These are phyloP conservation scores for Boletus sp. DNA, from an alignment of 768 basidiomycete species.

Conservation along the genomic window DNA sequence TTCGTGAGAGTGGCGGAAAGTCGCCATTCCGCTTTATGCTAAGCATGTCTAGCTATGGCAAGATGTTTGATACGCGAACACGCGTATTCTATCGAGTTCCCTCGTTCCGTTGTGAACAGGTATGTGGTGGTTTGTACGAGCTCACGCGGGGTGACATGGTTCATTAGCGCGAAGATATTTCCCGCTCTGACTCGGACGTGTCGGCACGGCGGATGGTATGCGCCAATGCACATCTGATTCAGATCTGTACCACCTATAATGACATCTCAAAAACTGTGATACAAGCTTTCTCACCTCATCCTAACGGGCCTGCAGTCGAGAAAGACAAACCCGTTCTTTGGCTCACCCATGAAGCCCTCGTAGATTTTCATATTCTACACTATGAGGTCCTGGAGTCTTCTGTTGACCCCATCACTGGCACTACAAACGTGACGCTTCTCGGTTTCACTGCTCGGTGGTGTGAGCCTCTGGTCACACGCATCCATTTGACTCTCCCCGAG, in stretches of 20 bases:
- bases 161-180: not conserved
- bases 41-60: fast-evolving
- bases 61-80: conserved; percentile 1
- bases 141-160: not conserved
- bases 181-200: too few species aligned
- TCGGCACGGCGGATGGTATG: too few species aligned
- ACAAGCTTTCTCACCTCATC: too few species aligned
- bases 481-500: not conserved
- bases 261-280: too few species aligned
- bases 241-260: too few species aligned
- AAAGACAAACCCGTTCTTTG: not conserved
- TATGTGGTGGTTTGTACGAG: conserved; percentile 10
- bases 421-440: not conserved
- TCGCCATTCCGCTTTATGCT: not conserved
- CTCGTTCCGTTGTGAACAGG: not conserved
- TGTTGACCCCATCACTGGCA: not conserved
- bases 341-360: not conserved
- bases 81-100: not conserved
- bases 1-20: not conserved
- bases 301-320: not conserved
- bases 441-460: fast-evolving
- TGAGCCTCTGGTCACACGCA: not conserved
- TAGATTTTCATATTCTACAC: fast-evolving
- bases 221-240: too few species aligned
- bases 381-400: not conserved